Evolutionary conservation across 768 basidiomycete species (phyloP), one percentile per base, ranked within the genome.

Genomic region (Kwoniella botswanensis): DNA sequence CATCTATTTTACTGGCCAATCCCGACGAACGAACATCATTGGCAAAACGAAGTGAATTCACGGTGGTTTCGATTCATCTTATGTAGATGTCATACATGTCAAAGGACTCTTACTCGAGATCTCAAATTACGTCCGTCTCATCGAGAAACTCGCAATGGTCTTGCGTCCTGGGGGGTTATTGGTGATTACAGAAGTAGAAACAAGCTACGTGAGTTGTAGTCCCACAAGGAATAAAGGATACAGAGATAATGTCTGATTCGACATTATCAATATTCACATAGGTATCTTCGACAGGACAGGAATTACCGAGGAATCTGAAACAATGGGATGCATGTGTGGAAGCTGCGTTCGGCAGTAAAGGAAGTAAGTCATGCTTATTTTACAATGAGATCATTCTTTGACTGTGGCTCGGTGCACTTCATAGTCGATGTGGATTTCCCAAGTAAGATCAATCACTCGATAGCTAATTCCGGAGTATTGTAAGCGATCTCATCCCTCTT

Each of bases 71-170:
- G 7, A 35, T 35, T 35, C 35, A 1, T 35, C 7, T 35, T 35
- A 35, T 35, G n/a, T 43, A 82, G 82, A 83, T 54, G 60, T 82
- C 70, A 80, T 83, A n/a, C 82, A 83, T 56, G 76, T 83, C 62
- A 71, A 76, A 62, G 65, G 66, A 22, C 42, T 82, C 2, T 35
- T 72, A 9, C 72, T 76, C 22, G 63, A 71, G 3, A 73, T 79
- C 24, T 71, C 75, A 17, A 59, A 70, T 24, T 83, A 82, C 60
- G 35, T 59, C 7, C 44, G 59, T 6, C 55, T 83, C 24, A 53
- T 83, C 52, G 79, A 82, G 59, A 65, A 79, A 46, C 71, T 82
- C 7, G 79, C 81, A 2, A 65, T 76, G 42, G 56, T 79, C 2
- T 69, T 83, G 2, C 68, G 75, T 24, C 76, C 76, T 1, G 78